Percentiles rank a stretch among this genome's conserved stretches.
phyloP scores from a whole-genome alignment of 345 rosid species.

The Populus deltoides region DNA sequence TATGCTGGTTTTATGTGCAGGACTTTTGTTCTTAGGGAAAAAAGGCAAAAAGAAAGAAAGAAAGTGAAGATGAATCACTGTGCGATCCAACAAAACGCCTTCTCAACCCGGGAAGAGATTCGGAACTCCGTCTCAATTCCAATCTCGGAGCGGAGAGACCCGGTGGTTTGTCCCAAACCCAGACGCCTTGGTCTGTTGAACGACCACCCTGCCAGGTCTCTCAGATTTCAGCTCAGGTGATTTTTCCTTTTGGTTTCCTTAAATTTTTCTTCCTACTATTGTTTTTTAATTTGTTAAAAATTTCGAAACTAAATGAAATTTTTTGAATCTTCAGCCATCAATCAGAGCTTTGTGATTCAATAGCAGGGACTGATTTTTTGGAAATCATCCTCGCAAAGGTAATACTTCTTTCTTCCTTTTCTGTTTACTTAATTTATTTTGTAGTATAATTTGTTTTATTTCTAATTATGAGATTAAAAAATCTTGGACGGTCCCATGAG shows the following conservation, averaged over 20 bases:
- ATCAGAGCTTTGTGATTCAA: slow-evolving; percentile 55
- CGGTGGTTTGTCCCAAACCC: slow-evolving; percentile 73
- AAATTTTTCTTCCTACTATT: neutral
- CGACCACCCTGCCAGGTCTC: slow-evolving; percentile 51
- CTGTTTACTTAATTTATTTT: neutral
- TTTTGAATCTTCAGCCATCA: slow-evolving; percentile 56
- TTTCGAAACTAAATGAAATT: neutral
- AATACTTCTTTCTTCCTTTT: neutral
- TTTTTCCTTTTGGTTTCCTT: neutral
- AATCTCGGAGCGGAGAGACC: slow-evolving; percentile 38
- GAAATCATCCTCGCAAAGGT: slow-evolving; percentile 81
- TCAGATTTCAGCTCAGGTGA: slow-evolving; percentile 60
- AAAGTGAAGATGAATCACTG: slow-evolving; percentile 54
- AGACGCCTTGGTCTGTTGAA: slow-evolving; percentile 50
- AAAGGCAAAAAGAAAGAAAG: neutral
- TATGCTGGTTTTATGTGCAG: neutral
- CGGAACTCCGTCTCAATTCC: slow-evolving; percentile 34
- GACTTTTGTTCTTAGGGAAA: neutral
- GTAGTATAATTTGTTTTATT: neutral
- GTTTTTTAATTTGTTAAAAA: neutral
- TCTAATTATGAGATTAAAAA: neutral
- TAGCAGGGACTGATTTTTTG: slow-evolving; percentile 58
- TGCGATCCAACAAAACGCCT: slow-evolving; percentile 48
- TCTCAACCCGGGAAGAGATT: slow-evolving; percentile 53
- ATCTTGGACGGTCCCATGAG: neutral